These are phyloP conservation scores for Anaeramoeba flamelloides DNA, from an alignment of 78 protist genomes.

Conservation along the genomic window DNA sequence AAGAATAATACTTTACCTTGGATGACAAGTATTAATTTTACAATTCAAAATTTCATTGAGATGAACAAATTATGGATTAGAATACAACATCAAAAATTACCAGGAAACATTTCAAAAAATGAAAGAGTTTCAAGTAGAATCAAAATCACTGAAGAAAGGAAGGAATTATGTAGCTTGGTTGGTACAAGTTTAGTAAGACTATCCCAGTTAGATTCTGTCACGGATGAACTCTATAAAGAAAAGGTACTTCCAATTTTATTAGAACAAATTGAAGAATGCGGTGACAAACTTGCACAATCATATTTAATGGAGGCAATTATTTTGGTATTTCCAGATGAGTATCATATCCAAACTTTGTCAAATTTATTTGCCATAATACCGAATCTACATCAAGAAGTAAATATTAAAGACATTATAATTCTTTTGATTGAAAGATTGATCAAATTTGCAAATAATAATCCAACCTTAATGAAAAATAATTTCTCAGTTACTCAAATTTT, in stretches of 20 bases:
- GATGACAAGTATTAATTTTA: conserved; percentile 50
- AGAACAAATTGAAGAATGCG: background rate
- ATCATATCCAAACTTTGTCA: background rate
- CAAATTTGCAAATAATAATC: background rate
- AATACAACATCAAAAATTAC: conserved; percentile 71
- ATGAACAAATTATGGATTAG: conserved; percentile 95
- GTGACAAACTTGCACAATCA: background rate
- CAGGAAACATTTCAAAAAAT: background rate
- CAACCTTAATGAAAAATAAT: background rate
- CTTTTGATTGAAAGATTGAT: background rate
- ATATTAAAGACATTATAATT: background rate
- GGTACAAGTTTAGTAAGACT: background rate
- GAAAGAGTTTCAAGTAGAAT: background rate
- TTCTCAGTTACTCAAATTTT: background rate
- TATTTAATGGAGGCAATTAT: background rate
- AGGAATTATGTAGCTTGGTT: background rate
- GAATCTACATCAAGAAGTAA: background rate
- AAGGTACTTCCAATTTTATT: background rate
- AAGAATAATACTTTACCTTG: conserved; percentile 26
- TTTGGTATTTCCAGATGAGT: background rate
- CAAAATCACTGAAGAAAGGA: background rate
- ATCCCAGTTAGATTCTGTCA: background rate
- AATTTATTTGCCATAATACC: background rate
- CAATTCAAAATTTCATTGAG: conserved; percentile 77
- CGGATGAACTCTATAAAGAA: background rate